Evolutionary conservation across 768 basidiomycete species (phyloP).

Genomic region (Kwoniella dendrophila): DNA sequence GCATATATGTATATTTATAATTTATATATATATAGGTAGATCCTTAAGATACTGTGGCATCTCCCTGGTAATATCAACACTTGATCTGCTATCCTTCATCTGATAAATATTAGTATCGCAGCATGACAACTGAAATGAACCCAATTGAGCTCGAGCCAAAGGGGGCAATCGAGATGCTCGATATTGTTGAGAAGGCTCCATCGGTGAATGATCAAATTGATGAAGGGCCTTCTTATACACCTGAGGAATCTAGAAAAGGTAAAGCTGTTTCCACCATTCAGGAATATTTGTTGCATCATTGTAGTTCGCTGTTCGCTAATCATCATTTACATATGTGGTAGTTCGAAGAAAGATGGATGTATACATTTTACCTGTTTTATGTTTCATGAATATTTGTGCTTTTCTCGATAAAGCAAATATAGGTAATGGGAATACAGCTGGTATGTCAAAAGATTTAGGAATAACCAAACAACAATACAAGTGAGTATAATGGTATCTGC

Average conservation of each 20-base stretch:
- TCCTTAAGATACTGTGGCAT: too few relatives aligned
- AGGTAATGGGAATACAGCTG: conserved; percentile 27
- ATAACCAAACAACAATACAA: conserved; percentile 27
- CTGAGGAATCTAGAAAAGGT: conserved; percentile 15
- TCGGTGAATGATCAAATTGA: neutral
- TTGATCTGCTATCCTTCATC: too few relatives aligned
- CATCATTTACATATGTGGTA: conserved; percentile 2
- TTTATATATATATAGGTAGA: too few relatives aligned
- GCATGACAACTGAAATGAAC: conserved; percentile 7
- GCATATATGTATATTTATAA: too few relatives aligned
- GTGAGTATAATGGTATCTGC: conserved; percentile 6
- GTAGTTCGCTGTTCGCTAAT: neutral
- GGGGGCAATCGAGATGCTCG: conserved; percentile 6
- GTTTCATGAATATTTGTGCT: conserved; percentile 30
- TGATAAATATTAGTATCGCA: neutral
- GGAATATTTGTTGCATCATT: too few relatives aligned
- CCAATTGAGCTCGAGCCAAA: conserved; percentile 8
- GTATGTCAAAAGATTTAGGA: conserved; percentile 25
- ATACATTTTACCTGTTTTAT: conserved; percentile 24
- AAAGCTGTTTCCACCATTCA: too few relatives aligned
- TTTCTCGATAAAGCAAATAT: conserved; percentile 36
- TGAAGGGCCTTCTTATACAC: conserved; percentile 19
- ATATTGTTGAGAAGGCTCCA: conserved; percentile 4
- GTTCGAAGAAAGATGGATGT: conserved; percentile 32
- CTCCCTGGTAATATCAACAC: too few relatives aligned